Evolutionary conservation across 2,329 filamentous ascomycete species (phyloP).

Genomic region (Fusarium dlaminii): DNA sequence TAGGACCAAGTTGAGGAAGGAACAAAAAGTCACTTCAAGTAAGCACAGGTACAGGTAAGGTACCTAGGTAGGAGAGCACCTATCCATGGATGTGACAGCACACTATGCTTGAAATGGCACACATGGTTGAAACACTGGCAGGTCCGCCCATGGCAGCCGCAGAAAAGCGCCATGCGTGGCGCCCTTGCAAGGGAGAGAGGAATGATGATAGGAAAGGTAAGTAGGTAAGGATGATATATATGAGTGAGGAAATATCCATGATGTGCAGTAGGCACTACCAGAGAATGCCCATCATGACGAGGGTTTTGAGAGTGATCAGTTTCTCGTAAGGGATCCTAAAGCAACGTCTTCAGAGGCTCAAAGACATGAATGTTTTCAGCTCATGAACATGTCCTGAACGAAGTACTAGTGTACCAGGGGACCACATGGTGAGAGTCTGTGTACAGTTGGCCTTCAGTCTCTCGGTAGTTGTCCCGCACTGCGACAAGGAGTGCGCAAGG

Average conservation of each 20-base stretch:
- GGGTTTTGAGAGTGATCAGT: not conserved
- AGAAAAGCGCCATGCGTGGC: conserved; percentile 28
- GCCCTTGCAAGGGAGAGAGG: conserved; percentile 17
- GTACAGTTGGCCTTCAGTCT: conserved; percentile 3
- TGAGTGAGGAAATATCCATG: conserved; percentile 6
- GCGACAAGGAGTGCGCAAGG: conserved; percentile 2
- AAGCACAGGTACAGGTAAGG: not conserved
- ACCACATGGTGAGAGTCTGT: conserved; percentile 32
- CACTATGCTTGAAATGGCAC: conserved; percentile 34
- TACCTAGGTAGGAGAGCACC: not conserved
- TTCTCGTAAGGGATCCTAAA: not conserved
- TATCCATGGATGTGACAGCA: conserved; percentile 25
- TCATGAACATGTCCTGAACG: conserved; percentile 34
- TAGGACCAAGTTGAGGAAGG: conserved; percentile 5
- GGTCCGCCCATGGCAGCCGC: conserved; percentile 17
- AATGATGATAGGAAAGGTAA: not conserved
- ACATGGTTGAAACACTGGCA: conserved; percentile 34
- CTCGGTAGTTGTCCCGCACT: conserved; percentile 25
- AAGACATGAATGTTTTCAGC: not conserved
- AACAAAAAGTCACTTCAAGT: conserved; percentile 1
- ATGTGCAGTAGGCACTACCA: not conserved
- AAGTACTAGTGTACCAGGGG: conserved; percentile 19
- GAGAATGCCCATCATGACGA: not conserved
- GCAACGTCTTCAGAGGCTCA: not conserved
- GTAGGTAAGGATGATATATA: conserved; percentile 15